phyloP scores from a whole-genome alignment of 2,329 filamentous ascomycete genomes.

The Colletotrichum sp. region DNA sequence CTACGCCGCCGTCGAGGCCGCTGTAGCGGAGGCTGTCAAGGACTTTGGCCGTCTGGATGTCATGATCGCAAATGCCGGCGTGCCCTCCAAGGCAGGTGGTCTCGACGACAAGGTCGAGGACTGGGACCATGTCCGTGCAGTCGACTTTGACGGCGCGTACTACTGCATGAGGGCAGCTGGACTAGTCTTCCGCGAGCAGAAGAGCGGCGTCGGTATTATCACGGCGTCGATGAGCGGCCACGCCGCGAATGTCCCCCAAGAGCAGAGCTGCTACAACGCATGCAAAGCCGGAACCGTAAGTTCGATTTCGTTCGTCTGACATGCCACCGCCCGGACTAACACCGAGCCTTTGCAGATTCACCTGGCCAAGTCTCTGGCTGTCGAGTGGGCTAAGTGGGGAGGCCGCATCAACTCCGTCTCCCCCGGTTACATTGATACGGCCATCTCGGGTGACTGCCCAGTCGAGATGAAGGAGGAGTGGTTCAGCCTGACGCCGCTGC shows the following conservation, averaged over 20 bases:
- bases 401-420: conserved; percentile 33
- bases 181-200: conserved; percentile 35
- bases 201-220: conserved; percentile 37
- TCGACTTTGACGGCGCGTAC: conserved; percentile 37
- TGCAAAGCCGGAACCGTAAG: conserved; percentile 71
- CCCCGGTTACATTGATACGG: conserved; percentile 42
- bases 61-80: conserved; percentile 38
- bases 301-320: conserved; percentile 33
- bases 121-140: conserved; percentile 31
- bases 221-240: conserved; percentile 39
- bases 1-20: conserved; percentile 29
- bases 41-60: conserved; percentile 41
- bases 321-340: background rate
- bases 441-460: conserved; percentile 34
- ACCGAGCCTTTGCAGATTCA: conserved; percentile 26
- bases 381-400: conserved; percentile 29
- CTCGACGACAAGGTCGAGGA: conserved; percentile 33
- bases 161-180: conserved; percentile 37
- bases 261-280: conserved; percentile 82
- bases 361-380: conserved; percentile 33
- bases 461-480: conserved; percentile 39
- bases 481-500: conserved; percentile 34
- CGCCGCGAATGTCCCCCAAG: conserved; percentile 57
- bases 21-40: conserved; percentile 29
- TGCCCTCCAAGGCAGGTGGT: conserved; percentile 34